Conservation (phyloP, 345 rosid genomes). For the Eutrema yunnanense region DNA sequence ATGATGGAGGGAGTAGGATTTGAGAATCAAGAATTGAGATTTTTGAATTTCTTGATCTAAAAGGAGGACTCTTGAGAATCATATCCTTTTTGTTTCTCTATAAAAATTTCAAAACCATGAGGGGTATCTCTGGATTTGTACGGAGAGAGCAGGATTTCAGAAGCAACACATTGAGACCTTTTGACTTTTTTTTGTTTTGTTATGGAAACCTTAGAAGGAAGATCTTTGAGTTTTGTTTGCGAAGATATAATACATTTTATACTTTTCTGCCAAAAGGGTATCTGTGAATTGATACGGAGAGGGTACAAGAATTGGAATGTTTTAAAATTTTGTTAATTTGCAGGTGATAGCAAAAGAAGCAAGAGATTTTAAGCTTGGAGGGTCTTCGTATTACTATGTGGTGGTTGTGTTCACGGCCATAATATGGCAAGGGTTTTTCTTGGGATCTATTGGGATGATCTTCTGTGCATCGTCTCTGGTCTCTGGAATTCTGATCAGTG, state of each 20-base stretch:
- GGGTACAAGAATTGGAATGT: background rate
- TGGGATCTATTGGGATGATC: slow-evolving; percentile 53
- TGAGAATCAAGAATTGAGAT: background rate
- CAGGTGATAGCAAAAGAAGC: slow-evolving; percentile 61
- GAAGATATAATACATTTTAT: background rate
- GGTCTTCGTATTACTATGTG: slow-evolving; percentile 35
- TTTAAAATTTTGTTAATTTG: background rate
- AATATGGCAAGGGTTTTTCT: slow-evolving; percentile 43
- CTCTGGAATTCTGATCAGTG: slow-evolving; percentile 41
- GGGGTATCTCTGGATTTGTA: no score
- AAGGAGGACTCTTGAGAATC: no score
- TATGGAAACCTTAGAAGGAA: background rate
- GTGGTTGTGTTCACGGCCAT: slow-evolving; percentile 35
- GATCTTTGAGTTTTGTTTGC: background rate
- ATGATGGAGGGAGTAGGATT: background rate
- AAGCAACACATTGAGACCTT: no score
- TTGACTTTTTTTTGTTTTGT: no score
- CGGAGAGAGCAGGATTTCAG: no score
- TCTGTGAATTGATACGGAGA: background rate
- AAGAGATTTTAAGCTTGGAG: slow-evolving; percentile 41
- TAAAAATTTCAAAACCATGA: no score
- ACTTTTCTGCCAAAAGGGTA: background rate
- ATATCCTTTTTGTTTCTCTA: no score
- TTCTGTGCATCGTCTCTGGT: slow-evolving; percentile 48
- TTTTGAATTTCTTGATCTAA: background rate